Evolutionary conservation across 2,329 filamentous ascomycete species (phyloP).

Genomic region (Stagonosporopsis chrysanthemi): DNA sequence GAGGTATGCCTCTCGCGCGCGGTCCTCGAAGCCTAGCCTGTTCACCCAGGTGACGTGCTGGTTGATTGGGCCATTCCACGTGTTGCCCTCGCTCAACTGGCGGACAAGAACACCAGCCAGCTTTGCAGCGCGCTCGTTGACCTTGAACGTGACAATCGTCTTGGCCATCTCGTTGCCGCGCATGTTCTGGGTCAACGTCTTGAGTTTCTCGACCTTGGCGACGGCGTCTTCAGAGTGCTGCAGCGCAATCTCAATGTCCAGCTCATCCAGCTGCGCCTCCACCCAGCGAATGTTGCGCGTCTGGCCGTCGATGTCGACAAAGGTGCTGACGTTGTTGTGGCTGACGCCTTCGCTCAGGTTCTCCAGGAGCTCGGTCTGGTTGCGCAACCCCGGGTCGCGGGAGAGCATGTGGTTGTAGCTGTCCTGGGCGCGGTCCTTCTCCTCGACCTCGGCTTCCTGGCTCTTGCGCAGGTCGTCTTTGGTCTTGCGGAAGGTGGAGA

Average conservation of each 20-base stretch:
- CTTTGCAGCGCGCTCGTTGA: slow-evolving; percentile 81
- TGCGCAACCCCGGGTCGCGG: slow-evolving; percentile 76
- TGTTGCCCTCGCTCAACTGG: slow-evolving; percentile 78
- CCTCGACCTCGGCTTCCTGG: slow-evolving; percentile 84
- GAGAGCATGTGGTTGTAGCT: slow-evolving; percentile 86
- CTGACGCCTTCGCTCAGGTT: slow-evolving; percentile 71
- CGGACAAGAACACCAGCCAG: slow-evolving; percentile 79
- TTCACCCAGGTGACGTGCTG: slow-evolving; percentile 85
- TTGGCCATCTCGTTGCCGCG: slow-evolving; percentile 88
- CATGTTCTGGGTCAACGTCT: slow-evolving; percentile 77
- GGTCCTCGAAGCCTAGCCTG: slow-evolving; percentile 87
- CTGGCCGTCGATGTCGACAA: slow-evolving; percentile 95
- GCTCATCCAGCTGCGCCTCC: slow-evolving; percentile 90
- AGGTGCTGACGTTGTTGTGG: slow-evolving; percentile 74
- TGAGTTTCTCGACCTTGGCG: slow-evolving; percentile 81
- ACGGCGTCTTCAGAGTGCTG: slow-evolving; percentile 90
- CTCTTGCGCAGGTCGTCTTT: slow-evolving; percentile 90
- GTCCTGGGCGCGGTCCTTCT: slow-evolving; percentile 82
- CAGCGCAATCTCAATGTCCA: slow-evolving; percentile 94
- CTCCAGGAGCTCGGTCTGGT: slow-evolving; percentile 82
- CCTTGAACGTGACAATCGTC: slow-evolving; percentile 90
- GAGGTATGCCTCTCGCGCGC: slow-evolving; percentile 86
- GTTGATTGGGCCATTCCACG: slow-evolving; percentile 78
- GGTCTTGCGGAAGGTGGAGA: slow-evolving; percentile 90
- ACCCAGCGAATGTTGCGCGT: slow-evolving; percentile 97